Evolutionary conservation across 805 yeast species (phyloP), one percentile per base, ranked within the genome.

Genomic region (Ogataea haglerorum): DNA sequence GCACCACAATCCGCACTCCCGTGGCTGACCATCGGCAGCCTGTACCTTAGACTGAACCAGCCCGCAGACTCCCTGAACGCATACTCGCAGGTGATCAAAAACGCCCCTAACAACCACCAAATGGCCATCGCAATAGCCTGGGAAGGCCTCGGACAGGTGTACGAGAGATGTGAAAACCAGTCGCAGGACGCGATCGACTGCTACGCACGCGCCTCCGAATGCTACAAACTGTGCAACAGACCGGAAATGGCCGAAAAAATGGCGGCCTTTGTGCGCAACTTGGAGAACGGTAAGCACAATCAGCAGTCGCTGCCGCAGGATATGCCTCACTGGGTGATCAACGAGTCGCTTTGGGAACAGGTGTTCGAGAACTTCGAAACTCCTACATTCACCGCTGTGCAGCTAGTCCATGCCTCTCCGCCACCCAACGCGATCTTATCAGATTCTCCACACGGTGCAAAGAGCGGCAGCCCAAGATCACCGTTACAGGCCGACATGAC

Each of bases 61-160:
- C 56, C 81, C 17, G 74, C 79, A 3, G 87, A 81, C 52, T 80
- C 87, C 0, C 62, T 81, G 36, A 78, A 81, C 5, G 85, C 86
- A 2, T 81, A 77, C 53, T 74, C 84, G 0, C 84, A 80, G 54
- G 85, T 84, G 2, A 69, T 80, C 14, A 64, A 78, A 33, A 15
- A 16, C 18, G 31, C 21, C 6, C 14, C 34, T 4, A n/a, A n/a
- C 6, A 31, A 23, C 17, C 55, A 78, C 9, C 38, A 59, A 7
- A 34, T 58, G 17, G 58, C 65, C 3, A 65, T 73, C 5, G 83
- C 80, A 2, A 65, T 77, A 10, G 82, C 83, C 1, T 79, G 85
- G 85, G 82, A 78, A 51, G 84, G 84, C 1, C 56, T 79, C 30
- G 67, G 76, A 26, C 75, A 80, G 56, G 83, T 78, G 6, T 78